Conservation (phyloP, 73 alveolate species). For the Paramecium bursaria region DNA sequence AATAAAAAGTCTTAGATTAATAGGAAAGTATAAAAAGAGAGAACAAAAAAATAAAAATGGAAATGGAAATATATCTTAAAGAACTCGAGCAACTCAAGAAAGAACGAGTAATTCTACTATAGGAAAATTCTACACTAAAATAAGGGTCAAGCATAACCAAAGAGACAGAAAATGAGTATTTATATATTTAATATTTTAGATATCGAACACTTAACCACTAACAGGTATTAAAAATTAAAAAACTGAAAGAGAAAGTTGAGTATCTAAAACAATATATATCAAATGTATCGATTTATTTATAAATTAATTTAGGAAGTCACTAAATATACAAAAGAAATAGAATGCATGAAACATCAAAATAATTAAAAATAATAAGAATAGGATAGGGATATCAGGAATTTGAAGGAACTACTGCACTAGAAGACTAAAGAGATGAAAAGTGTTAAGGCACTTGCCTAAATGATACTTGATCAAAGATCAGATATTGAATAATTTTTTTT, state of each 20-base stretch:
- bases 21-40: conserved; percentile 63
- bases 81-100: conserved; percentile 42
- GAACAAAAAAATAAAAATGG: conserved; percentile 64
- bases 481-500: conserved; percentile 92
- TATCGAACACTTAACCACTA: conserved; percentile 41
- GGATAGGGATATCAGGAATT: conserved; percentile 59
- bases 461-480: conserved; percentile 89
- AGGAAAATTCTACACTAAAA: conserved; percentile 23
- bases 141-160: conserved; percentile 31
- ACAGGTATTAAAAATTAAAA: conserved; percentile 40
- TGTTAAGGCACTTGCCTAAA: conserved; percentile 80
- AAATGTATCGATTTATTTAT: not conserved
- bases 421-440: conserved; percentile 82
- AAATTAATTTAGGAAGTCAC: conserved; percentile 47
- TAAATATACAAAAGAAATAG: conserved; percentile 57
- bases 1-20: conserved; percentile 44
- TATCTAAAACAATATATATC: conserved; percentile 33
- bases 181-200: not conserved
- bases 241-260: conserved; percentile 57
- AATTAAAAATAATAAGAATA: conserved; percentile 41
- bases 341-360: conserved; percentile 53
- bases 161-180: conserved; percentile 41
- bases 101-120: conserved; percentile 47
- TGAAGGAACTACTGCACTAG: conserved; percentile 74
- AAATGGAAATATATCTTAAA: conserved; percentile 31